Conservation (phyloP, 2,329 filamentous ascomycete genomes). For the Penicillium glabrum region DNA sequence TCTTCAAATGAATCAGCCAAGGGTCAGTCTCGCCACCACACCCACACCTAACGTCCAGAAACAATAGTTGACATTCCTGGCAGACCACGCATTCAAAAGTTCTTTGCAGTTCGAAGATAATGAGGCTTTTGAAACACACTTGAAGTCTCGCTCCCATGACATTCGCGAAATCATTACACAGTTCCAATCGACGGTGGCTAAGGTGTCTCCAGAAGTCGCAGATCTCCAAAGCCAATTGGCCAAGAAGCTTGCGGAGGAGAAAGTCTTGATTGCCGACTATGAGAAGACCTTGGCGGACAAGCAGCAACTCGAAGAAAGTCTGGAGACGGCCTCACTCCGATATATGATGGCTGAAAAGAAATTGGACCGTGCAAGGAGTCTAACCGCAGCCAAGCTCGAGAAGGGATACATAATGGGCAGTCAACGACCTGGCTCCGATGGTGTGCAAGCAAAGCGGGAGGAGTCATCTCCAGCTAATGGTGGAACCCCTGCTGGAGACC, state of each 20-base stretch:
- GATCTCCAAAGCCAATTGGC: conserved; percentile 75
- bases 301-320: conserved; percentile 77
- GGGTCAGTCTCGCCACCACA: conserved; percentile 23
- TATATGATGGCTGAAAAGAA: conserved; percentile 97
- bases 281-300: conserved; percentile 76
- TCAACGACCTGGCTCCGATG: conserved; percentile 48
- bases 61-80: conserved; percentile 4
- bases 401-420: conserved; percentile 78
- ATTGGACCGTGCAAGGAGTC: conserved; percentile 82
- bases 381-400: conserved; percentile 87
- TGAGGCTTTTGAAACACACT: conserved; percentile 71
- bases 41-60: conserved; percentile 2
- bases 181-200: conserved; percentile 56
- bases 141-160: conserved; percentile 71
- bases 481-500: conserved; percentile 50
- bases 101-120: conserved; percentile 57
- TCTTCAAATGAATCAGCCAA: conserved; percentile 26
- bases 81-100: conserved; percentile 47
- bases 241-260: conserved; percentile 75
- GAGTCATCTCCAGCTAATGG: conserved; percentile 57
- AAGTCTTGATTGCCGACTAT: conserved; percentile 73
- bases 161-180: conserved; percentile 73
- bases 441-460: conserved; percentile 52
- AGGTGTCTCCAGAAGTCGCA: conserved; percentile 65
- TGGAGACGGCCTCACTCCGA: conserved; percentile 83